Base-by-base conservation (phyloP, 768 basidiomycete species). In the Lactarius sanguifluus region DNA sequence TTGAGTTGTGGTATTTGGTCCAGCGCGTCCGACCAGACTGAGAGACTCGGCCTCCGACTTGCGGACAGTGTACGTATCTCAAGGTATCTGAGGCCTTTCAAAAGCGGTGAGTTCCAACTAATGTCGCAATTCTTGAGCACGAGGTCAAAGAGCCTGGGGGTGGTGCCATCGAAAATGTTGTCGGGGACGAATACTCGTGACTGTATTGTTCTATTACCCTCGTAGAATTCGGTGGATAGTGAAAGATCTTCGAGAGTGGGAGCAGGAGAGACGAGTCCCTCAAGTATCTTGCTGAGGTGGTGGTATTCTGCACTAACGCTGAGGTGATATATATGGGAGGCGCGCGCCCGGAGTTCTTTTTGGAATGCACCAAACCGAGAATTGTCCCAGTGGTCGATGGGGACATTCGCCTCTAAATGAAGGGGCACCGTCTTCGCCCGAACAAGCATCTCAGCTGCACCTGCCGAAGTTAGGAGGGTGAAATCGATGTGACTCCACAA, bases 21-120 rank as follows among this genome's bases (percentile, higher is more conserved):
- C 20, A 65, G 58, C 15, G 58, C 64, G n/a, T 59, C 38, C 28
- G 60, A 41, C 57, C 57, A 65, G 10, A 25, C 10, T 8, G 13
- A 9, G 28, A 59, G 28, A 9, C 23, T 65, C 8, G 58, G 58
- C 20, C 64, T 28, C 15, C 1, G 3, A 32, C 2, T 2, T 7
- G 23, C 25, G 13, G 50, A 65, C 5, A 30, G 18, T 7, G 47
- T 32, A 1, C 25, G 32, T 32, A 60, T 36, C 34, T 60, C 40
- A 23, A 65, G 47, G 28, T 50, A 9, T 16, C 25, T 41, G 16
- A 65, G 57, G 38, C 47, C 36, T 50, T 23, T 59, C 6, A 65
- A 55, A 16, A 59, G 50, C 32, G 64, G 64, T 12, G 64, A 65
- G 9, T 20, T 23, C 59, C 64, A 65, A 25, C 38, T 23, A 36